phyloP scores from a whole-genome alignment of 177 flowering plant genomes.

The Tripterygium wilfordii region DNA sequence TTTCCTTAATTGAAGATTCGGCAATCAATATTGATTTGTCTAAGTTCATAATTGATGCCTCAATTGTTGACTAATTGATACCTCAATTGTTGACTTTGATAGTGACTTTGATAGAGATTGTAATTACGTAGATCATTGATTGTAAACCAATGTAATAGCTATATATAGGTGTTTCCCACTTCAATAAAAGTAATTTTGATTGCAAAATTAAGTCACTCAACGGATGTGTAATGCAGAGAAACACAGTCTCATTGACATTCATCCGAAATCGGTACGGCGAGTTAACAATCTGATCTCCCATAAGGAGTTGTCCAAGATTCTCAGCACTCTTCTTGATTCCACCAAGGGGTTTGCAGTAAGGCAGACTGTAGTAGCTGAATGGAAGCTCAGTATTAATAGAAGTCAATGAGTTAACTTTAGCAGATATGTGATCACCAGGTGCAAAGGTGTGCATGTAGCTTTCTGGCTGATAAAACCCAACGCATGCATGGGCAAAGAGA shows the following conservation, averaged over 20 bases:
- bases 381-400: conserved; percentile 82
- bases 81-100: no score
- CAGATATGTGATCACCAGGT: conserved; percentile 23
- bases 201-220: no score
- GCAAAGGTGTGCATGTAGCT: conserved; percentile 61
- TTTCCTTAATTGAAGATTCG: no score
- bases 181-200: no score
- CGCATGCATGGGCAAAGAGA: conserved; percentile 23
- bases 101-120: no score
- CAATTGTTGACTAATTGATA: no score
- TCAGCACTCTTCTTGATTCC: conserved; percentile 76
- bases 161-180: no score
- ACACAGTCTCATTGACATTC: conserved; percentile 52
- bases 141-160: no score
- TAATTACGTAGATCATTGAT: no score
- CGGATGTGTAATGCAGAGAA: conserved; percentile 44
- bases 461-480: conserved; percentile 76
- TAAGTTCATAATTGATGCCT: no score
- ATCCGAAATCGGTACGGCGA: conserved; percentile 65
- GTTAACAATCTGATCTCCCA: conserved; percentile 84
- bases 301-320: conserved; percentile 73
- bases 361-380: conserved; percentile 63
- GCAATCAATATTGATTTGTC: no score
- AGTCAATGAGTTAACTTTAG: conserved; percentile 73
- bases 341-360: conserved; percentile 49